Conservation (phyloP, 345 rosid species). For the Gossypium arboreum region DNA sequence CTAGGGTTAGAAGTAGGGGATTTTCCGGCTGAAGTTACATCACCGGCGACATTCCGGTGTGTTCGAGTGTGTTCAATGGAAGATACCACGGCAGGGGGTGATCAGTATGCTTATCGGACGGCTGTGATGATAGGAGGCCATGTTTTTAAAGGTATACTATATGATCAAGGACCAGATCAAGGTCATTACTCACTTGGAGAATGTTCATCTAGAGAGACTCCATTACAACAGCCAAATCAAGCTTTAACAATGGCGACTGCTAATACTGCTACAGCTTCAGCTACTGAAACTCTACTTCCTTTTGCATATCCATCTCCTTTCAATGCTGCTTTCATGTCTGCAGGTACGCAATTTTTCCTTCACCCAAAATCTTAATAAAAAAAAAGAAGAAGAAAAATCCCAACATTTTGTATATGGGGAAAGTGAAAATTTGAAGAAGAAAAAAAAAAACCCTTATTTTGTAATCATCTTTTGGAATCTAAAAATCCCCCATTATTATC, state of each 20-base stretch:
- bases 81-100: conserved; percentile 21
- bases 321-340: conserved; percentile 45
- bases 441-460: neutral
- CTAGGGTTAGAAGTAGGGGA: conserved; percentile 57
- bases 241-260: conserved; percentile 27
- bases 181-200: conserved; percentile 23
- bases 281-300: conserved; percentile 29
- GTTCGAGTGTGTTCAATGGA: conserved; percentile 45
- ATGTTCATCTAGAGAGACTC: conserved; percentile 22
- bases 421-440: neutral
- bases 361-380: conserved; percentile 48
- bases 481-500: neutral
- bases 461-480: neutral
- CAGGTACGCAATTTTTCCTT: conserved; percentile 61
- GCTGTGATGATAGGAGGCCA: conserved; percentile 55
- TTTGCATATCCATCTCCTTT: conserved; percentile 44
- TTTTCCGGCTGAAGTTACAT: conserved; percentile 51
- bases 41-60: conserved; percentile 43
- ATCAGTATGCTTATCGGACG: conserved; percentile 43
- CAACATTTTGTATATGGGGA: conserved; percentile 3
- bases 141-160: conserved; percentile 58
- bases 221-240: conserved; percentile 10
- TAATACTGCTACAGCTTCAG: conserved; percentile 16
- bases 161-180: conserved; percentile 50
- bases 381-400: neutral